A percentile compares a stretch with the other conserved stretches of the same genome.
Conservation (phyloP, 78 protist species). For the Dictyostelium capitatum region DNA sequence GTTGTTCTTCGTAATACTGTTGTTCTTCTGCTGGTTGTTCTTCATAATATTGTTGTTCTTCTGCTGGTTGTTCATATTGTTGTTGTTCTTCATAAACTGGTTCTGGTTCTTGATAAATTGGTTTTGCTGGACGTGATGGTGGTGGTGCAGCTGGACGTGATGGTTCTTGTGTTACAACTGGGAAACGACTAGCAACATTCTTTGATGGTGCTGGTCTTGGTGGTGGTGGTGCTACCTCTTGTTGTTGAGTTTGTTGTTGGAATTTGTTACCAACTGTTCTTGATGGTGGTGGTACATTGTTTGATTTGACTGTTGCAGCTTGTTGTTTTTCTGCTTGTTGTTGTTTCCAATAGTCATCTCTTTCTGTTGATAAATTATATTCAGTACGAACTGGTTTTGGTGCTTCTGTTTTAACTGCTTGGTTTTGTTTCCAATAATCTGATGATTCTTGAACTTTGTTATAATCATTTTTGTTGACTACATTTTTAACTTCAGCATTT, state of each 20-base stretch:
- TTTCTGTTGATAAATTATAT: conserved; percentile 59
- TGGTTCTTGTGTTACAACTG: conserved; percentile 6
- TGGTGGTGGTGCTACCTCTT: conserved; percentile 19
- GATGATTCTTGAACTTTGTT: conserved; percentile 69
- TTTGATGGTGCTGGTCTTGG: conserved; percentile 54
- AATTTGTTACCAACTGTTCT: conserved; percentile 41
- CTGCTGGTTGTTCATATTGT: conserved; percentile 20
- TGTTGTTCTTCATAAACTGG: conserved; percentile 24
- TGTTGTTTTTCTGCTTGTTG: conserved; percentile 22
- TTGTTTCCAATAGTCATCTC: conserved; percentile 77
- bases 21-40: conserved; percentile 54
- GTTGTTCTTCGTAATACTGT: conserved; percentile 12
- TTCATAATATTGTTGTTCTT: conserved; percentile 35
- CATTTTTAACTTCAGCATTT: conserved; percentile 31
- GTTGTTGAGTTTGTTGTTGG: conserved; percentile 37
- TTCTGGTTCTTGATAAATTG: conserved; percentile 43
- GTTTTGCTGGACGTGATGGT: conserved; percentile 30
- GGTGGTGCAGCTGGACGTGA: conserved; percentile 22
- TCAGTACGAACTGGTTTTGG: conserved; percentile 58
- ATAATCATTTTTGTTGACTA: conserved; percentile 74
- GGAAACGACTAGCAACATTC: conserved; percentile 42
- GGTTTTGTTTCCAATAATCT: conserved; percentile 49
- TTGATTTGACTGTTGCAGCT: neutral
- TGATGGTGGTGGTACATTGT: conserved; percentile 46
- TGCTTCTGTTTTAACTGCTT: conserved; percentile 14